phyloP scores from a whole-genome alignment of 75 land plant species.

The Picea glauca region DNA sequence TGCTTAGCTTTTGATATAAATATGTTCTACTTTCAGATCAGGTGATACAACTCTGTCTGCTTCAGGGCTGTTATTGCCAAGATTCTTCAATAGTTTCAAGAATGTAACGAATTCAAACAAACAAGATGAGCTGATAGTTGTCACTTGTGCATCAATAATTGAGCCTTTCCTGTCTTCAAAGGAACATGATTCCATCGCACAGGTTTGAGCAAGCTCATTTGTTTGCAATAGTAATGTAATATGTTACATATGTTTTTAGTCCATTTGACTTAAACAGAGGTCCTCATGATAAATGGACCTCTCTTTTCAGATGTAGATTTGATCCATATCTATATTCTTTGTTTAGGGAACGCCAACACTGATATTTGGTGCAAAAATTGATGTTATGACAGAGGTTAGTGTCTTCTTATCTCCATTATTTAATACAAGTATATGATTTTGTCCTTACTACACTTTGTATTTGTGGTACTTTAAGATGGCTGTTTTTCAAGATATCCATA shows the following conservation, averaged over 20 bases:
- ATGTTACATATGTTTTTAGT: not conserved
- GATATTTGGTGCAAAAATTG: constrained; percentile 64
- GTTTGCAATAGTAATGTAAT: not conserved
- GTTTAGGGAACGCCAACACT: constrained; percentile 39
- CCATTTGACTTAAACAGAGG: not conserved
- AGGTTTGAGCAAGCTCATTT: constrained; percentile 19
- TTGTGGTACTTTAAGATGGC: not conserved
- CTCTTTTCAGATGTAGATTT: constrained; percentile 4
- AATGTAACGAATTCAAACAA: not conserved
- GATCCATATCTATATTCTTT: not conserved
- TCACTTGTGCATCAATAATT: constrained; percentile 78
- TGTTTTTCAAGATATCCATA: not conserved
- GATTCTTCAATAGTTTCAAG: not conserved
- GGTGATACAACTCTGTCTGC: constrained; percentile 87
- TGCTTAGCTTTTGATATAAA: not conserved
- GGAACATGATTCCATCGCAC: constrained; percentile 1
- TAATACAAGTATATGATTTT: not conserved
- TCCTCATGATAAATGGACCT: not conserved
- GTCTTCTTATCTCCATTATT: not conserved
- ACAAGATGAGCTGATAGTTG: constrained; percentile 17
- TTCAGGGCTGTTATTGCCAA: constrained; percentile 62
- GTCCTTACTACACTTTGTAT: not conserved
- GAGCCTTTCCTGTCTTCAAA: constrained; percentile 62
- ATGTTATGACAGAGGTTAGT: constrained; percentile 68
- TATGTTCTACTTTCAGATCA: constrained; percentile 31